Evolutionary conservation across 371 early-diverging fungal genomes (phyloP), one percentile per base, ranked within the genome.

Genomic region (Sporodiniella umbellata): DNA sequence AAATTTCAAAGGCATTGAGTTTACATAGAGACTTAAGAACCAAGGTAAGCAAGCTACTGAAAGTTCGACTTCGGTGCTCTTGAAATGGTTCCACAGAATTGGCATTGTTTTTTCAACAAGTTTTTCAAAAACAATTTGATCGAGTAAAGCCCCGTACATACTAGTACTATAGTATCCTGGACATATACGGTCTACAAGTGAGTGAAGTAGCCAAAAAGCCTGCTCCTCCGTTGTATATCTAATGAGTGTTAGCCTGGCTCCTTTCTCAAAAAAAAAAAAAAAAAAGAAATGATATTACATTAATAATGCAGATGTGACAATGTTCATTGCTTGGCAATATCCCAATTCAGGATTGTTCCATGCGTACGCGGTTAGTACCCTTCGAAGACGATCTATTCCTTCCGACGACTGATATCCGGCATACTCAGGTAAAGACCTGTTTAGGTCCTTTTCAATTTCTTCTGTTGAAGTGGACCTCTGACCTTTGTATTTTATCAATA

Each of bases 311-410:
- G 92, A 92, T 12, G 92, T 92, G 1, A 98, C 92, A 67, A 98
- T 94, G 66, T 98, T 98, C 99, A 98, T 98, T 0, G 99, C 98
- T 65, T 98, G 98, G 64, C 98, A 97, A 66, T 98, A 98, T 7
- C 99, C 99, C 28, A 98, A 81, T 59, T 94, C 94, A 0, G 91
- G 87, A 56, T 93, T 84, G 40, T 84, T 85, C 85, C 87, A 86
- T 30, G 92, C 80, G 62, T 93, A 93, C 0, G 93, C 92, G 43
- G 81, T 84, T 23, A 98, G 70, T 14, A 97, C 97, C 15, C 94
- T 76, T 11, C 99, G 85, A 44, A 98, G 76, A 4, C 91, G 79
- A 35, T 90, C 76, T 42, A 98, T 96, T 0, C 99, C 99, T 56
- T 96, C 88, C 15, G 81, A 78, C 0, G 79, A 83, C 66, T 96